A percentile compares a stretch with the other conserved stretches of the same genome.
Evolutionary conservation across 805 yeast genomes (phyloP).

Genomic region (Myxozyma nipponensis): DNA sequence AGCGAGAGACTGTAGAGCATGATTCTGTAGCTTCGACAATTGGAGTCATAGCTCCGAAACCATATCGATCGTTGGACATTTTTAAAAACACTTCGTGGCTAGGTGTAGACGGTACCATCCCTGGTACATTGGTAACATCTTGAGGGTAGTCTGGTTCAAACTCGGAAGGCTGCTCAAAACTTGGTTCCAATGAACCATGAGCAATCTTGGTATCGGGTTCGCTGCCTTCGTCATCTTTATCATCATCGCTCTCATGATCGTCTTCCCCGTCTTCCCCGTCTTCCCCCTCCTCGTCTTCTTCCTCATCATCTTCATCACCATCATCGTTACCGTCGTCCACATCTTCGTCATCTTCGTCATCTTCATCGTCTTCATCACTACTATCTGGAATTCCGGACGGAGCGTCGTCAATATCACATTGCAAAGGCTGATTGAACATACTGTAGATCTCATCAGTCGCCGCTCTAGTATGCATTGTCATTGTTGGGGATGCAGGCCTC

Average conservation of each 20-base stretch:
- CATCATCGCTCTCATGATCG: constrained; percentile 11
- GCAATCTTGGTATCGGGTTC: too few species aligned
- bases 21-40: constrained; percentile 34
- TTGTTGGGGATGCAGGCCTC: constrained; percentile 63
- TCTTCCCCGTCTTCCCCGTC: constrained; percentile 11
- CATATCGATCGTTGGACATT: constrained; percentile 12
- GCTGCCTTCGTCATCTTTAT: constrained; percentile 4
- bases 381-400: constrained; percentile 10
- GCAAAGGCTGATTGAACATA: constrained; percentile 64
- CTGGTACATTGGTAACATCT: constrained; percentile 2
- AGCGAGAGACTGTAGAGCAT: constrained; percentile 14
- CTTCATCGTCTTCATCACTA: constrained; percentile 29
- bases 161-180: not conserved
- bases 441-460: constrained; percentile 69
- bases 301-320: constrained; percentile 21
- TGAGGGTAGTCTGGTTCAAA: not conserved
- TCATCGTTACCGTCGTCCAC: constrained; percentile 26
- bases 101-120: constrained; percentile 22
- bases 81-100: constrained; percentile 9
- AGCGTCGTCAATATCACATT: constrained; percentile 25
- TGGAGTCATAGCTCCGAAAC: constrained; percentile 32
- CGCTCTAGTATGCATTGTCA: constrained; percentile 69
- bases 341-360: constrained; percentile 28
- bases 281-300: constrained; percentile 15
- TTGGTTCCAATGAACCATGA: not conserved